These are phyloP conservation scores for Salix caprea DNA, from an alignment of 345 rosid species.

Conservation along the genomic window DNA sequence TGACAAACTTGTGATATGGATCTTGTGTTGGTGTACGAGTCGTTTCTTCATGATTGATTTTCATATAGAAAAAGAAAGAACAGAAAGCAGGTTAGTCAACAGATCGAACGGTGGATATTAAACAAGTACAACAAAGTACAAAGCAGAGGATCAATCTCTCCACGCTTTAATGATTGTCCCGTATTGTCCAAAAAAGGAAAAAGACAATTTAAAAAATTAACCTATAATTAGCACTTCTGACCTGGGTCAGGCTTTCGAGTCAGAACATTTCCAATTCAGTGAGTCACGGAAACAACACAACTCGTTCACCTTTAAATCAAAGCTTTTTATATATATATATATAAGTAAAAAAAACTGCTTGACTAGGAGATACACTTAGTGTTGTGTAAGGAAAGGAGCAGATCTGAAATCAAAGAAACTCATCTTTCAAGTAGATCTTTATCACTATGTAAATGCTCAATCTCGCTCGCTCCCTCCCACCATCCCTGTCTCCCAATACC, in stretches of 20 bases:
- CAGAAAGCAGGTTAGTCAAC: neutral
- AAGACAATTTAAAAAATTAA: neutral
- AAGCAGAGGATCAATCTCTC: neutral
- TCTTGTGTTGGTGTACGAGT: too few relatives aligned
- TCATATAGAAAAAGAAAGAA: too few relatives aligned
- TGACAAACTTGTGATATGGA: too few relatives aligned
- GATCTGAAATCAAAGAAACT: conserved; percentile 36
- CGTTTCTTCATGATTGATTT: too few relatives aligned
- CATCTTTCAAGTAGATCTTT: conserved; percentile 27
- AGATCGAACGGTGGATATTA: neutral
- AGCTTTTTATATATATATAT: neutral
- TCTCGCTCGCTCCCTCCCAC: conserved; percentile 11
- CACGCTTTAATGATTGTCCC: neutral
- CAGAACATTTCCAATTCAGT: conserved; percentile 1
- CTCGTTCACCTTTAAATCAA: conserved; percentile 31
- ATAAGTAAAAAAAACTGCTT: conserved; percentile 14
- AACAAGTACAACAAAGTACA: conserved; percentile 11
- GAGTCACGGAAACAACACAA: conserved; percentile 7
- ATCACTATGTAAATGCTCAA: conserved; percentile 45
- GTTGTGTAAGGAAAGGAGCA: conserved; percentile 22
- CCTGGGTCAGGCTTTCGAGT: neutral
- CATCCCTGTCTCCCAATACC: neutral
- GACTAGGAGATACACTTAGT: conserved; percentile 18
- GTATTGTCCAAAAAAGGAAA: neutral
- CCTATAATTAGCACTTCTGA: neutral